Evolutionary conservation across 257 asterid genomes (phyloP), one percentile per base, ranked within the genome.

Genomic region (Knoxia roxburghii): DNA sequence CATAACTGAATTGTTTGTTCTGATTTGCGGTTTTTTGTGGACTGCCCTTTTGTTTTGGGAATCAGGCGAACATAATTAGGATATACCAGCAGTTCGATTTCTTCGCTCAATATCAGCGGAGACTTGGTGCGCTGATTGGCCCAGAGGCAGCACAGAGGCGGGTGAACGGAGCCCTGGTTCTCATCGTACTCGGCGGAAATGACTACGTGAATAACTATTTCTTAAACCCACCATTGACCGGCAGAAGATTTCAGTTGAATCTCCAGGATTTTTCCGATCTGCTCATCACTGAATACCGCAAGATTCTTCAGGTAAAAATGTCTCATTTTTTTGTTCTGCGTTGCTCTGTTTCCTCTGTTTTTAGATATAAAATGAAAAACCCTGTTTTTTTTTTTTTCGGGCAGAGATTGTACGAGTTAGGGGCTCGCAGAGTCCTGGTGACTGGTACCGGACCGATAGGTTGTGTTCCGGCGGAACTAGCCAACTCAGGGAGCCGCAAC

Each of bases 401-500:
- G 72, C 88, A 93, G 99, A 83, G 85, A 17, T 68, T 90, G 0
- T 76, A 88, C n/a, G 84, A 79, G 0, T 40, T 84, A 56, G 95
- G 95, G 50, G 95, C 93, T 2, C 72, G 95, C 15, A 79, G 91
- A 69, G 91, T 93, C 5, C 57, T 93, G 32, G 97, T 93, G 64
- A 93, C 96, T 0, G 97, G 97, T 32, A 85, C 90, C 0, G 99
- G 99, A 0, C 97, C 99, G 4, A 58, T 93, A 50, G 99, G 99
- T 0, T 94, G 99, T 59, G 96, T 85, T 3, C 99, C 99, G 3
- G 88, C 92, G 0, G 88, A 82, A 54, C 77, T 87, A 7, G 99
- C 99, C 0, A 5, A 37, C 4, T 37, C 52, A 26, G 75, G 95
- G 27, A 75, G 99, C 75, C 56, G 75, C 7, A 70, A 78, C 14